Evolutionary conservation across 1,139 yeast genomes (phyloP).

Genomic region (Yamadazyma taylorii): DNA sequence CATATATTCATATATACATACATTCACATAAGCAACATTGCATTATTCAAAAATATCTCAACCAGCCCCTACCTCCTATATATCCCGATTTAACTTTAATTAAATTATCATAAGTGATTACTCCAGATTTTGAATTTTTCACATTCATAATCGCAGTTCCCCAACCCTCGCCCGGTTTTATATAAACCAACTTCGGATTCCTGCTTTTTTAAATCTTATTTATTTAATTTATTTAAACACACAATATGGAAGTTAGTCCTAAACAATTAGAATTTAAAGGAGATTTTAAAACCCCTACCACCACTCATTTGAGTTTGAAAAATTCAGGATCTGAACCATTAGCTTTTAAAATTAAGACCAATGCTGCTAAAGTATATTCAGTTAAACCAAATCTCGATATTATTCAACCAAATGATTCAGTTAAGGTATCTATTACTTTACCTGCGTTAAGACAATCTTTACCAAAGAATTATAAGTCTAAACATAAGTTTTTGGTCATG

Average conservation of each 20-base stretch:
- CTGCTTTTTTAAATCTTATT: too few relatives aligned
- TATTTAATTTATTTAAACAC: neutral
- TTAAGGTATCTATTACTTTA: constrained; percentile 15
- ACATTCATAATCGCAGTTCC: constrained; percentile 2
- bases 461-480: constrained; percentile 16
- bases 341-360: constrained; percentile 18
- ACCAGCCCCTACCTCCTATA: too few relatives aligned
- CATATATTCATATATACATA: too few relatives aligned
- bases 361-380: constrained; percentile 19
- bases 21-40: too few relatives aligned
- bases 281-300: constrained; percentile 15
- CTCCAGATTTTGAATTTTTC: constrained; percentile 3
- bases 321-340: constrained; percentile 12
- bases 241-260: constrained; percentile 9
- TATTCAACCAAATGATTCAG: constrained; percentile 12
- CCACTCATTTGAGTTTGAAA: constrained; percentile 11
- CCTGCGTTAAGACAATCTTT: constrained; percentile 15
- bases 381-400: constrained; percentile 17
- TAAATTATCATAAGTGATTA: constrained; percentile 2
- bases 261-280: constrained; percentile 15
- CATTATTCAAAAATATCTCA: too few relatives aligned
- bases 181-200: too few relatives aligned
- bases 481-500: constrained; percentile 17
- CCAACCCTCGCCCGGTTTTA: neutral
- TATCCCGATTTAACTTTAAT: too few relatives aligned